Evolutionary conservation across 345 rosid genomes (phyloP), one percentile per base, ranked within the genome.

Genomic region (Heritiera littoralis): DNA sequence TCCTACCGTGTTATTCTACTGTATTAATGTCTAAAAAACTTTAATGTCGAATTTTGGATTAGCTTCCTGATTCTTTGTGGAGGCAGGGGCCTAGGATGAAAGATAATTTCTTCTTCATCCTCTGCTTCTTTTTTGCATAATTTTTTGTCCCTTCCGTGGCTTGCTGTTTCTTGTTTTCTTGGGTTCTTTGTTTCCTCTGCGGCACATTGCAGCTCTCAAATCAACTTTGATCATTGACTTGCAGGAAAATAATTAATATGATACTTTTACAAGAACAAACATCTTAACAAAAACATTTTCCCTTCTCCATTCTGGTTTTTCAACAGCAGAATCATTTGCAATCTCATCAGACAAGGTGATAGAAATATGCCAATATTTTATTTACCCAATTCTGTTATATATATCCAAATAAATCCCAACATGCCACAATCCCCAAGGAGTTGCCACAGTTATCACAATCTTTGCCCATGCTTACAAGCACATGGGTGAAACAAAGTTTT

Each of bases 401-500:
- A 30, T 61, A 2, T 61, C 66, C 15, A 59, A 59, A 20, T 63
- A 9, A 63, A 63, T 30, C 20, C 68, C 46, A 65, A 35, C 68
- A 65, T 35, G 8, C 68, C 68, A 35, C 68, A 65, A 65, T 12
- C 17, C 14, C 15, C 2, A 6, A 17, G 15, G 20, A 14, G 68
- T 65, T 20, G 68, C 68, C 20, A 32, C 68, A 13, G 70, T 66
- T 63, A 32, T 40, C 48, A 66, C n/a, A 38, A 38, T 15, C 70
- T 66, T 49, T 71, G 75, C 59, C 59, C 75, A 71, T 71, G 75
- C 75, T 46, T 11, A 23, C 59, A 49, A 28, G 75, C 58, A 71
- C 75, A 71, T 71, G 59, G 58, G 40, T 49, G 41, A 30, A n/a
- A 10, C 13, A 49, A 49, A 23, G 75, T 32, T 30, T 71, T 9